phyloP scores from a whole-genome alignment of 2,329 filamentous ascomycete genomes.

The Xylaria arbuscula region DNA sequence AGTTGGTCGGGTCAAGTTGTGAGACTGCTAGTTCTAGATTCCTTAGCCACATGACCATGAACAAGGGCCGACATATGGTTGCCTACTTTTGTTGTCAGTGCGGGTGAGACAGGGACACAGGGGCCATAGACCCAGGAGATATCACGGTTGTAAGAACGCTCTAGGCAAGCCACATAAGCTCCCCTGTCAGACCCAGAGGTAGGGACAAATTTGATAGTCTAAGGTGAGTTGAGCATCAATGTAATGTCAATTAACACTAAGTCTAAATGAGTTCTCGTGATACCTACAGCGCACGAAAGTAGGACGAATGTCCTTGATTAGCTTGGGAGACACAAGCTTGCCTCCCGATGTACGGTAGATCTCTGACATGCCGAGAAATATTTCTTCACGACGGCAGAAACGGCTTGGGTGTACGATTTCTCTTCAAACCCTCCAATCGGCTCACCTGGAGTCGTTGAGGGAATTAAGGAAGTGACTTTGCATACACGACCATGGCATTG shows the following conservation, averaged over 20 bases:
- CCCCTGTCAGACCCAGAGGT: not conserved
- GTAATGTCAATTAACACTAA: too few species aligned
- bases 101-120: not conserved
- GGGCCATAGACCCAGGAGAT: not conserved
- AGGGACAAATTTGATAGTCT: not conserved
- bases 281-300: too few species aligned
- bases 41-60: not conserved
- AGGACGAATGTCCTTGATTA: too few species aligned
- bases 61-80: not conserved
- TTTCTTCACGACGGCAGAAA: too few species aligned
- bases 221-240: too few species aligned
- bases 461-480: not conserved
- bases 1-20: too few species aligned
- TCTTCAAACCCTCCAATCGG: not conserved
- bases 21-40: not conserved
- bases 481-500: not conserved
- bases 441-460: not conserved
- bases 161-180: not conserved
- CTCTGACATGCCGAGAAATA: too few species aligned
- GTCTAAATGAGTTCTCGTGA: too few species aligned
- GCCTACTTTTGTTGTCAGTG: not conserved
- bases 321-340: too few species aligned
- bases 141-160: not conserved
- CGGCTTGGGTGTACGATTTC: not conserved
- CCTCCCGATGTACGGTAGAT: too few species aligned